Base-by-base conservation (phyloP, 345 rosid genomes). In the Bretschneidera sinensis region DNA sequence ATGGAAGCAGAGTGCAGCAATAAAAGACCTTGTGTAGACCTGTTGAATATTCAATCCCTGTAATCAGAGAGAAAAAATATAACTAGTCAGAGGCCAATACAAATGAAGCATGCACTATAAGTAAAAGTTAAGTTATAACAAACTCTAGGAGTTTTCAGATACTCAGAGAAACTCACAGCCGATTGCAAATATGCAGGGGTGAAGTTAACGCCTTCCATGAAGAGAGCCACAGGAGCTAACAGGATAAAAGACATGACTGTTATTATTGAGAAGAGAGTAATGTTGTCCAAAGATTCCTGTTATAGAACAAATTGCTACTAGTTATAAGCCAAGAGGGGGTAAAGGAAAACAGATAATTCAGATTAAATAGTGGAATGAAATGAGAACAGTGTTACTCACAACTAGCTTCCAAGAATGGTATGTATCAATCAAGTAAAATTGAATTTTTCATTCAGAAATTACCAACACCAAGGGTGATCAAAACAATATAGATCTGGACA, bases 211-310 rank as follows among this genome's bases (percentile, higher is more conserved):
- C 99, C 99, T 76, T 91, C 99, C 65, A 78, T 69, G 70, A 86
- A 82, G 76, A 83, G 20, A 65, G 99, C 60, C 60, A 77, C 91
- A 49, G 99, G 99, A 70, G 94, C 87, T 69, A 83, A 65, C 63
- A 91, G 66, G 70, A 95, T 16, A 59, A 95, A 85, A 63, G 99
- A 91, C 97, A 95, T 86, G 31, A 95, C 48, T 24, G 99, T 95
- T 69, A 95, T 95, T 48, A 95, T 83, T n/a, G 99, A 95, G 85
- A 95, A 95, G 65, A 95, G 86, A 5, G 95, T 95, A 58, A 95
- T 91, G 84, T 95, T 95, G 83, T 95, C 99, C 81, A 95, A 45
- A 13, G 99, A 81, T 56, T 79, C 99, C 97, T 95, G 94, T 64
- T 48, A 17, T 65, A 31, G 64, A 24, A 48, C 28, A 70, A 57